These are phyloP conservation scores for Isoetes taiwanensis DNA, from an alignment of 75 land plant genomes.

Conservation along the genomic window DNA sequence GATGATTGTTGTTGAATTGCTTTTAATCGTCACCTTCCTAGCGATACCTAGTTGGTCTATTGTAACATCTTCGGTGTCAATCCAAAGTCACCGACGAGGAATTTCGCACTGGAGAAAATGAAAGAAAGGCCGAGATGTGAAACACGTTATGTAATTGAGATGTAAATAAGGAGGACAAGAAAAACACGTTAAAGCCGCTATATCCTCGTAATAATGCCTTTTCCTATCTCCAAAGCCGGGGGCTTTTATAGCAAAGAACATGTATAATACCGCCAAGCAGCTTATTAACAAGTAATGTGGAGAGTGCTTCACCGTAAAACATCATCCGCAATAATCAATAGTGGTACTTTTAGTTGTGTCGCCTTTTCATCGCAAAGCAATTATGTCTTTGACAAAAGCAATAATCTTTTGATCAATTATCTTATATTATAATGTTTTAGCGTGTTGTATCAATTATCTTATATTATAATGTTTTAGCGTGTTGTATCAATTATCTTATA, in stretches of 20 bases:
- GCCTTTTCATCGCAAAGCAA: neutral
- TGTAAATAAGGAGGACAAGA: no score
- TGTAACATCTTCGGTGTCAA: neutral
- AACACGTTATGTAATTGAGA: no score
- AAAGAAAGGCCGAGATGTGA: neutral
- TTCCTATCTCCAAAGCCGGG: constrained; percentile 1
- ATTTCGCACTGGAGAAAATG: neutral
- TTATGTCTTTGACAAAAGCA: neutral
- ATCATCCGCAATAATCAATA: neutral
- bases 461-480: no score
- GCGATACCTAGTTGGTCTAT: constrained; percentile 1
- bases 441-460: no score
- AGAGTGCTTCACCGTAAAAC: neutral
- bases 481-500: no score
- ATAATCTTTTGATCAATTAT: neutral
- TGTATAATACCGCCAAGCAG: neutral
- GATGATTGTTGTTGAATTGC: constrained; percentile 5
- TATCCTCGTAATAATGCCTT: no score
- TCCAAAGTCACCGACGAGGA: neutral
- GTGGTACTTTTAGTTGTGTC: neutral
- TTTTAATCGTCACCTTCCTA: neutral
- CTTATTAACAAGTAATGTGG: constrained; percentile 2
- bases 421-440: no score
- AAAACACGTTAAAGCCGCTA: no score
- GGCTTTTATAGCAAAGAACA: neutral